Evolutionary conservation across 2,329 filamentous ascomycete genomes (phyloP).

Genomic region (Hysterium pulicare): DNA sequence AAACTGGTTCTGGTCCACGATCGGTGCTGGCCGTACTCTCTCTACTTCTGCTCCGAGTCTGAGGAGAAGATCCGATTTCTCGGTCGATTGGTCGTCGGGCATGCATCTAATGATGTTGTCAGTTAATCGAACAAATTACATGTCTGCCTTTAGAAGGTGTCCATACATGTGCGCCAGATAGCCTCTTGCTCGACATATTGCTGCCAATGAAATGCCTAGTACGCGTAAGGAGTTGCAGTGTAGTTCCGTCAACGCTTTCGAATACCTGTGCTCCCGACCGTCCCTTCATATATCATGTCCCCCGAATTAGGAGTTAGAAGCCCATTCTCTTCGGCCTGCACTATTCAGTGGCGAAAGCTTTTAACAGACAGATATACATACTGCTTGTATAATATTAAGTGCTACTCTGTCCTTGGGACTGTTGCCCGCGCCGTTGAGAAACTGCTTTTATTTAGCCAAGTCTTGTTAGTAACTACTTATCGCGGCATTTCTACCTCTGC

Average conservation of each 20-base stretch:
- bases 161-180: slow-evolving; percentile 83
- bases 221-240: not conserved
- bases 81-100: slow-evolving; percentile 83
- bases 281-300: slow-evolving; percentile 96
- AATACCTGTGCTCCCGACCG: slow-evolving; percentile 74
- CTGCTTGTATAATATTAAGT: slow-evolving; percentile 75
- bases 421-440: slow-evolving; percentile 89
- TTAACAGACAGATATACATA: slow-evolving; percentile 22
- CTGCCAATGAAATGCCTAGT: slow-evolving; percentile 81
- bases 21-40: slow-evolving; percentile 84
- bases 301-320: slow-evolving; percentile 74
- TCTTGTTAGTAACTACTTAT: no score
- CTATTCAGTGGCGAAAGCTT: not conserved
- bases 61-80: slow-evolving; percentile 84
- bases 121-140: slow-evolving; percentile 1
- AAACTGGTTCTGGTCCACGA: slow-evolving; percentile 89
- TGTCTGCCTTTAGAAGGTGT: no score
- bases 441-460: slow-evolving; percentile 51
- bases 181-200: slow-evolving; percentile 80
- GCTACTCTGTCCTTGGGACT: slow-evolving; percentile 95
- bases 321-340: slow-evolving; percentile 70
- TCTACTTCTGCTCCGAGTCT: slow-evolving; percentile 93
- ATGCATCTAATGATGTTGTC: slow-evolving; percentile 62
- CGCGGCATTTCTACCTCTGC: slow-evolving; percentile 66
- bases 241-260: not conserved